Conservation (phyloP, 805 yeast species). For the Danielozyma ontarioensis region DNA sequence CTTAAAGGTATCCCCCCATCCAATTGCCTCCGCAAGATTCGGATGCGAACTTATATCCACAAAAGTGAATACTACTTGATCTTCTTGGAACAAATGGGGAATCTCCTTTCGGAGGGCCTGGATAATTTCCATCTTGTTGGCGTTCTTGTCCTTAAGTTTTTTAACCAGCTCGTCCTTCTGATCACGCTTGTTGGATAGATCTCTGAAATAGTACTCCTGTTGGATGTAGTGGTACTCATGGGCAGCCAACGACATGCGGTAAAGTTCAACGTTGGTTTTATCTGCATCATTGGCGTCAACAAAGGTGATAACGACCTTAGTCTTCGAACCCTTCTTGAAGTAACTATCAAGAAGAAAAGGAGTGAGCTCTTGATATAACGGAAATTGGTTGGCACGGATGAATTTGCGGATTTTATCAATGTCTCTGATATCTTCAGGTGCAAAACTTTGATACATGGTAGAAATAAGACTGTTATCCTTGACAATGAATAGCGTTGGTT, state of each 20-base stretch:
- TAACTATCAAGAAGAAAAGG: conserved; percentile 28
- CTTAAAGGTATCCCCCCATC: conserved; percentile 35
- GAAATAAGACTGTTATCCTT: conserved; percentile 53
- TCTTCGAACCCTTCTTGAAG: conserved; percentile 23
- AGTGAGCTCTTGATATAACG: conserved; percentile 50
- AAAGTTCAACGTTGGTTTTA: conserved; percentile 27
- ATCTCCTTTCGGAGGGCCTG: conserved; percentile 46
- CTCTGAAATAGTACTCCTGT: conserved; percentile 34
- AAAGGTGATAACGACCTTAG: conserved; percentile 47
- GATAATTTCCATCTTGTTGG: conserved; percentile 39
- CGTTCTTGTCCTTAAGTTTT: conserved; percentile 38
- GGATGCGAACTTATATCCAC: conserved; percentile 43
- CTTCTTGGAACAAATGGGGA: conserved; percentile 41
- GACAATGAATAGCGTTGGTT: conserved; percentile 59
- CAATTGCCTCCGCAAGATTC: conserved; percentile 19
- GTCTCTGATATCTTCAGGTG: conserved; percentile 59
- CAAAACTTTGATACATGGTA: conserved; percentile 52
- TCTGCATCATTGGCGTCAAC: conserved; percentile 36
- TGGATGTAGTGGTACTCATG: conserved; percentile 46
- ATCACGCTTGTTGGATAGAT: conserved; percentile 19
- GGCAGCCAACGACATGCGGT: conserved; percentile 38
- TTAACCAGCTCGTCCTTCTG: conserved; percentile 41
- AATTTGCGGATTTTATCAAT: conserved; percentile 44
- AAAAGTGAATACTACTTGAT: conserved; percentile 42
- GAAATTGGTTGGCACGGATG: conserved; percentile 44